Conservation (phyloP, 805 yeast species). For the Starmerella bombicola region DNA sequence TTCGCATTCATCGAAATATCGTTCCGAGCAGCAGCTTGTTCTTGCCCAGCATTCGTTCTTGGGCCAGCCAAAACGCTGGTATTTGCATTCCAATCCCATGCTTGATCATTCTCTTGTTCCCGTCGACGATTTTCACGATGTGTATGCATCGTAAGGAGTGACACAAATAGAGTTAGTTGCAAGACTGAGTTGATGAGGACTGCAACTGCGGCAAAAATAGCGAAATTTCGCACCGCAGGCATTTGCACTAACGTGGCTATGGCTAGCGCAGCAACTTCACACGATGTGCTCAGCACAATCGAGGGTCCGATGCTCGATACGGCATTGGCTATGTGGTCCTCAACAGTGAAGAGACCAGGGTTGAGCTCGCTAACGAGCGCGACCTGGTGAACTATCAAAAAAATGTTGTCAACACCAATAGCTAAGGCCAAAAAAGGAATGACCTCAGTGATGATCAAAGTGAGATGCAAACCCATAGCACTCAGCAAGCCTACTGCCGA, state of each 20-base stretch:
- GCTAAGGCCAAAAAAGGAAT: constrained; percentile 89
- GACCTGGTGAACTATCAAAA: constrained; percentile 70
- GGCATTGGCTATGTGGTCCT: constrained; percentile 49
- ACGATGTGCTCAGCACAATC: constrained; percentile 58
- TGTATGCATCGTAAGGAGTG: constrained; percentile 41
- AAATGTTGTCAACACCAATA: constrained; percentile 91
- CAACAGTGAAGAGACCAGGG: constrained; percentile 37
- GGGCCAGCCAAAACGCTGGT: not conserved
- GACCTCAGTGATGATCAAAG: constrained; percentile 89
- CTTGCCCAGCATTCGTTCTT: not conserved
- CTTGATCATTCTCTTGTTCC: not conserved
- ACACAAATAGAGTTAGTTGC: constrained; percentile 71
- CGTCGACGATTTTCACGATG: not conserved
- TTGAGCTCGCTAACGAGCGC: constrained; percentile 39
- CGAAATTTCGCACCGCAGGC: constrained; percentile 96
- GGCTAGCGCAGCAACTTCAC: constrained; percentile 69
- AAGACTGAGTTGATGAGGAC: constrained; percentile 60
- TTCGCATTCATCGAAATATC: not conserved
- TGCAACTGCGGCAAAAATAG: constrained; percentile 80
- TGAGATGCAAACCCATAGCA: constrained; percentile 64
- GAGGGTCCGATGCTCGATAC: constrained; percentile 77
- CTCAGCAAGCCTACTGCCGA: constrained; percentile 77
- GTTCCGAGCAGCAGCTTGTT: not conserved
- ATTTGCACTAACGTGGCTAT: constrained; percentile 71
- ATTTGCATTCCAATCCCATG: not conserved